A percentile compares a stretch with the other conserved stretches of the same genome.
Evolutionary conservation across 202 grass and related monocot species (phyloP).

Genomic region (Setaria viridis): DNA sequence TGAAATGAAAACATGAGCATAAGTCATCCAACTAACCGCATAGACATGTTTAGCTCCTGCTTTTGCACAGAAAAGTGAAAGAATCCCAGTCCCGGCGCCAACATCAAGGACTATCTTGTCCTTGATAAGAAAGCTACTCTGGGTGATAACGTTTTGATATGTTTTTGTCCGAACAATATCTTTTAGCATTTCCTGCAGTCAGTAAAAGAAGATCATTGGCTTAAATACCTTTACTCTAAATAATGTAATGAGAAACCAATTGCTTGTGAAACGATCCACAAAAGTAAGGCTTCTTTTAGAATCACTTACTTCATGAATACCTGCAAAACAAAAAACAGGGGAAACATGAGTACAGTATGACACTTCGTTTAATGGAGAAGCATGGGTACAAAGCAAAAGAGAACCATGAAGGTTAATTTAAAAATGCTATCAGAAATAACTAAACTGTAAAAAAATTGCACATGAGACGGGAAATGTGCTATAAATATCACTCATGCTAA

Average conservation of each 20-base stretch:
- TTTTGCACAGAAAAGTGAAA: conserved; percentile 97
- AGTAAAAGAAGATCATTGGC: conserved; percentile 4
- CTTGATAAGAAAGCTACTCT: conserved; percentile 91
- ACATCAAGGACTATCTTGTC: conserved; percentile 96
- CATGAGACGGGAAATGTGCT: background rate
- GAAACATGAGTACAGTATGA: conserved; percentile 24
- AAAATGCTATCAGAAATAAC: background rate
- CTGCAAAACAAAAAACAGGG: conserved; percentile 65
- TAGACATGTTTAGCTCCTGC: conserved; percentile 98
- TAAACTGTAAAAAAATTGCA: background rate
- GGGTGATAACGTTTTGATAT: conserved; percentile 95
- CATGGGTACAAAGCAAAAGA: conserved; percentile 16
- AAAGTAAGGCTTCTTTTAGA: conserved; percentile 7
- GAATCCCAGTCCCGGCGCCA: conserved; percentile 90
- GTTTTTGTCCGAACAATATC: conserved; percentile 89
- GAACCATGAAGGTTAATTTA: background rate
- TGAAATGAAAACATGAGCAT: conserved; percentile 29
- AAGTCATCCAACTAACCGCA: conserved; percentile 62
- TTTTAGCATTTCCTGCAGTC: conserved; percentile 95
- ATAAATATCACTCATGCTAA: background rate
- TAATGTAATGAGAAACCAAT: background rate
- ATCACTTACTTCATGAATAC: conserved; percentile 96
- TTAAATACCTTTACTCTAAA: background rate
- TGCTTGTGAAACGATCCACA: conserved; percentile 23
- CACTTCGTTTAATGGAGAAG: background rate